Conservation (phyloP, 805 yeast genomes). For the Kodamaea jinghongensis region DNA sequence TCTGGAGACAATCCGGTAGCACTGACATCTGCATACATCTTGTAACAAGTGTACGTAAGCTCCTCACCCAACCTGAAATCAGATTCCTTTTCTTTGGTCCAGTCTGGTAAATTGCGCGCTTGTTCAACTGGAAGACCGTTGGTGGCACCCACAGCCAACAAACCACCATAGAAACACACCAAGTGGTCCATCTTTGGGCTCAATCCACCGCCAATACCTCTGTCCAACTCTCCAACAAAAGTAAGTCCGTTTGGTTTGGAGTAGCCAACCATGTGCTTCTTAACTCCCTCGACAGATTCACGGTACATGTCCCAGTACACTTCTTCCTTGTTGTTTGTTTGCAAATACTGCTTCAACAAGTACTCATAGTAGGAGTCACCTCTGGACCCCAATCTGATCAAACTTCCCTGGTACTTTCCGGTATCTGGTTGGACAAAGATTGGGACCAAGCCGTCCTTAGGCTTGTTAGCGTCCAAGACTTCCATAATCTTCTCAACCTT, state of each 20-base stretch:
- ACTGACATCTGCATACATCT: slow-evolving; percentile 65
- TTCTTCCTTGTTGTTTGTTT: slow-evolving; percentile 60
- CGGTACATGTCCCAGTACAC: slow-evolving; percentile 73
- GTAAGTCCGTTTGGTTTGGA: slow-evolving; percentile 63
- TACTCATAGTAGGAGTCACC: slow-evolving; percentile 95
- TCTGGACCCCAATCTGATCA: slow-evolving; percentile 81
- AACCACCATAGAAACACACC: slow-evolving; percentile 89
- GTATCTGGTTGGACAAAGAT: slow-evolving; percentile 73
- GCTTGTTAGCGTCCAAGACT: slow-evolving; percentile 61
- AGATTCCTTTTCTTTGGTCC: slow-evolving; percentile 57
- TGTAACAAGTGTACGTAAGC: slow-evolving; percentile 76
- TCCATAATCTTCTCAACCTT: slow-evolving; percentile 71
- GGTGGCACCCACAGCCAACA: slow-evolving; percentile 86
- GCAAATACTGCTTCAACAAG: slow-evolving; percentile 78
- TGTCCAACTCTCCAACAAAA: slow-evolving; percentile 74
- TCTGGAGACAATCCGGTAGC: slow-evolving; percentile 85
- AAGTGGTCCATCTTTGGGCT: slow-evolving; percentile 86
- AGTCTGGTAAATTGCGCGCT: slow-evolving; percentile 53
- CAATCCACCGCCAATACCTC: slow-evolving; percentile 59
- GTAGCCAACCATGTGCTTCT: slow-evolving; percentile 56
- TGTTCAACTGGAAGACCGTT: slow-evolving; percentile 57
- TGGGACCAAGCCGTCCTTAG: slow-evolving; percentile 77
- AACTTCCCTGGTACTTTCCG: slow-evolving; percentile 61
- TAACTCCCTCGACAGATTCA: slow-evolving; percentile 75
- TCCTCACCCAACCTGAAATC: slow-evolving; percentile 74